phyloP scores from a whole-genome alignment of 306 rosid species.

The Gleditsia sinensis region DNA sequence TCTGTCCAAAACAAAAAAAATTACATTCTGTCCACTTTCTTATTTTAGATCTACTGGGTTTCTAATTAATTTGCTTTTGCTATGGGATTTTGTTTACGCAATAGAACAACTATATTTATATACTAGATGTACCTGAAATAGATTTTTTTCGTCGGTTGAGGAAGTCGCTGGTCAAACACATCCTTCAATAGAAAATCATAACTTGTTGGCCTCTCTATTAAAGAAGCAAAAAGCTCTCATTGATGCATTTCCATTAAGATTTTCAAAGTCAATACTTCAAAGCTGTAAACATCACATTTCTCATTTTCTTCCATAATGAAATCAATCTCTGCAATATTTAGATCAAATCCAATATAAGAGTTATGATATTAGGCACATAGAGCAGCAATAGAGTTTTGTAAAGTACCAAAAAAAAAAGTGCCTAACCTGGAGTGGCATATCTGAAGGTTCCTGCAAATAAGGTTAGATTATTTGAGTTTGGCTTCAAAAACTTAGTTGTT shows the following conservation, averaged over 20 bases:
- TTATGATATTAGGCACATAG: not conserved
- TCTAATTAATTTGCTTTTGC: no score
- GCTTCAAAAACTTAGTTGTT: constrained; percentile 13
- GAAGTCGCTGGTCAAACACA: constrained; percentile 19
- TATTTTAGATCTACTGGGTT: no score
- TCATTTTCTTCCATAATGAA: constrained; percentile 14
- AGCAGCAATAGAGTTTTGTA: not conserved
- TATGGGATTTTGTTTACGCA: no score
- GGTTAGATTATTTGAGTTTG: constrained; percentile 14
- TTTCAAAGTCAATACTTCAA: constrained; percentile 27
- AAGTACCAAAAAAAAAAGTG: not conserved
- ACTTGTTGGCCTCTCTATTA: not conserved
- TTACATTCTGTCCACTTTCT: no score
- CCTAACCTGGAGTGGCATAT: constrained; percentile 34
- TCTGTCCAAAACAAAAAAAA: no score
- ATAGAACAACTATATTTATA: no score
- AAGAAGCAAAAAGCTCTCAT: not conserved
- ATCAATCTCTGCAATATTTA: constrained; percentile 5
- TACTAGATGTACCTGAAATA: no score
- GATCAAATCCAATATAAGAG: not conserved
- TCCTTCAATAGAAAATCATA: not conserved
- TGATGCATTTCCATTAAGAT: constrained; percentile 27
- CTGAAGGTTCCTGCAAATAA: constrained; percentile 32
- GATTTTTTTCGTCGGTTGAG: not conserved
- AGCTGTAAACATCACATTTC: constrained; percentile 29